phyloP scores from a whole-genome alignment of 1,284 basidiomycete species.

The Xerocomus nothofagi region DNA sequence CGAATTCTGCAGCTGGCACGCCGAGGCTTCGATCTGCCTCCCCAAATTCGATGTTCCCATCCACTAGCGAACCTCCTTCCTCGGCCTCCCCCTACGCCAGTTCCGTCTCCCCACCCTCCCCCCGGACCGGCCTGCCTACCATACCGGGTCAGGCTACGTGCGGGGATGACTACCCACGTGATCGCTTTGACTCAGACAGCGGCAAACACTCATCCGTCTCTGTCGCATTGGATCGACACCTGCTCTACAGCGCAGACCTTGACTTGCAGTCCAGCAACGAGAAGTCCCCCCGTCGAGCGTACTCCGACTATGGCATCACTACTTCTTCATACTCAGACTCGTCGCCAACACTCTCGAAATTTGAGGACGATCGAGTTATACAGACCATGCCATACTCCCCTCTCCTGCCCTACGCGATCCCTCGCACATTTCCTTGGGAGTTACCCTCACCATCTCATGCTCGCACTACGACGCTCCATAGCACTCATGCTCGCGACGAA shows the following conservation, averaged over 20 bases:
- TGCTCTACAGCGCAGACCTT: slow-evolving; percentile 6
- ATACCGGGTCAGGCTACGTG: too few relatives aligned
- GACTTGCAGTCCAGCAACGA: slow-evolving; percentile 11
- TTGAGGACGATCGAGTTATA: background rate
- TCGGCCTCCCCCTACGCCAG: background rate
- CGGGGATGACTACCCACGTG: background rate
- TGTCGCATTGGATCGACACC: background rate
- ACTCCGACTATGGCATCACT: slow-evolving; percentile 25
- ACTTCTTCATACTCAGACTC: slow-evolving; percentile 2
- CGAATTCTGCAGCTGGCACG: background rate
- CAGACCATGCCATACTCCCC: background rate
- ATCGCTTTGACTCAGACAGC: slow-evolving; percentile 14
- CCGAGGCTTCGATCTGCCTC: background rate
- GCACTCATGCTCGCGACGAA: background rate
- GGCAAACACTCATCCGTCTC: slow-evolving; percentile 7
- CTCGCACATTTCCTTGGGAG: slow-evolving; percentile 23
- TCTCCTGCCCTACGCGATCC: background rate
- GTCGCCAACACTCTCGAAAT: slow-evolving; percentile 5
- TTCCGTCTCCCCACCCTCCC: too few relatives aligned
- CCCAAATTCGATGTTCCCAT: background rate
- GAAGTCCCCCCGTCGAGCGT: slow-evolving; percentile 16
- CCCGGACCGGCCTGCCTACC: too few relatives aligned
- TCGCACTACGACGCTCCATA: slow-evolving; percentile 3
- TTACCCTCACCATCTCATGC: slow-evolving; percentile 19
- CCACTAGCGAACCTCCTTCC: background rate